Percentiles rank a stretch among this genome's conserved stretches.
Conservation (phyloP, 371 early-diverging fungal species). For the Mortierella sp. region DNA sequence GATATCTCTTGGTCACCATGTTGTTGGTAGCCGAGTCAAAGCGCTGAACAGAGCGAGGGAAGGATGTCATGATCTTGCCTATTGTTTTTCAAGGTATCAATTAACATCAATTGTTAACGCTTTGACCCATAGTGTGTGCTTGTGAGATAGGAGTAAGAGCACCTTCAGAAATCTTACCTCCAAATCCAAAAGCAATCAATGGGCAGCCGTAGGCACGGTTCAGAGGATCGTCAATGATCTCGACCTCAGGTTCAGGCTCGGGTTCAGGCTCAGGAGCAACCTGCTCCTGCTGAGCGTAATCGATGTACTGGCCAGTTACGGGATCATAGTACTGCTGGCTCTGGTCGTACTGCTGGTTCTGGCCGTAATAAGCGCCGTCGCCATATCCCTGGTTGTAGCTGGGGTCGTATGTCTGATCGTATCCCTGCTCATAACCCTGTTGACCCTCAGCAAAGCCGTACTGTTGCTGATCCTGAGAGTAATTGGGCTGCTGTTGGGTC, state of each 20-base stretch:
- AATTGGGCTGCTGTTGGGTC: not conserved
- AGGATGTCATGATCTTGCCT: slow-evolving; percentile 76
- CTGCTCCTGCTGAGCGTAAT: slow-evolving; percentile 32
- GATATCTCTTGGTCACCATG: slow-evolving; percentile 68
- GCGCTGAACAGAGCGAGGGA: slow-evolving; percentile 80
- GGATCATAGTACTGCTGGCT: slow-evolving; percentile 45
- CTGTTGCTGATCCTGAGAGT: slow-evolving; percentile 12
- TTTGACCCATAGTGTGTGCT: not conserved
- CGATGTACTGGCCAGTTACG: slow-evolving; percentile 36
- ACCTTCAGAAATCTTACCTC: slow-evolving; percentile 63
- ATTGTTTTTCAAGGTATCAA: not conserved
- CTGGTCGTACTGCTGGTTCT: slow-evolving; percentile 28
- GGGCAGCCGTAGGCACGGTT: slow-evolving; percentile 79
- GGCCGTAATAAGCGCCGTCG: slow-evolving; percentile 25
- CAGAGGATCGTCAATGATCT: slow-evolving; percentile 72
- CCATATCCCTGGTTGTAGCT: slow-evolving; percentile 24
- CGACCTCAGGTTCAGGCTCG: slow-evolving; percentile 45
- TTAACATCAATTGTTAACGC: too few species aligned
- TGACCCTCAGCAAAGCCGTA: slow-evolving; percentile 8
- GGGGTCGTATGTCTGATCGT: slow-evolving; percentile 14
- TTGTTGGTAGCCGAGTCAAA: slow-evolving; percentile 60
- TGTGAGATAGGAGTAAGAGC: not conserved
- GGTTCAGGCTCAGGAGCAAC: slow-evolving; percentile 48
- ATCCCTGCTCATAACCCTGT: slow-evolving; percentile 12
- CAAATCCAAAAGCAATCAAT: slow-evolving; percentile 87